Base-by-base conservation (phyloP, 352 stramenopile genomes). In the Globisporangium megalacanthum region DNA sequence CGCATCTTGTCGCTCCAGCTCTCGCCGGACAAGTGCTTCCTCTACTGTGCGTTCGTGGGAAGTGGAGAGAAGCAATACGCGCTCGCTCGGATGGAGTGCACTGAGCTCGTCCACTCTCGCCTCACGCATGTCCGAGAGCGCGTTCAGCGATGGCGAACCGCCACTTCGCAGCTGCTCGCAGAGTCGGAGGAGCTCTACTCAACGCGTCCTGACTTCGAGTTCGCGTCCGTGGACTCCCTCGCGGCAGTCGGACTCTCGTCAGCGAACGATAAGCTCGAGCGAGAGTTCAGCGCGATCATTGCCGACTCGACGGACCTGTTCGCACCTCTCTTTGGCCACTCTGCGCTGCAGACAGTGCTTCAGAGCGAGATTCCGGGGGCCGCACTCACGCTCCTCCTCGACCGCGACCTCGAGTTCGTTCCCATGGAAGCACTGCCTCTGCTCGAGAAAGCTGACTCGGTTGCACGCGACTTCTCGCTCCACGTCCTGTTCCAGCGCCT, bases 391-490 rank as follows among this genome's bases (percentile, higher is more conserved):
- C 61, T 93, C 6, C 64, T 93, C 0, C 52, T 86, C 4, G 81
- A 93, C 61, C 66, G 65, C 13, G 73, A 71, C 9, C 41, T 93
- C 37, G 66, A 71, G 8, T 56, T 54, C 8, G 46, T 93, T 3
- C 83, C 83, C 0, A 61, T 91, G 7, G 80, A 89, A 52, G 69
- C 75, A 10, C 22, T 90, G 9, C 64, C 73, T 4, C 60, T 57
- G 11, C 53, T 88, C 3, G 69, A 78, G 13, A 62, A 70, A 11
- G 75, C 70, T 0, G 78, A 88, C 13, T 72, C 67, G 0, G 83
- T 89, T 20, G 61, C 75, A 4, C 74, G 81, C 1, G 83, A 94
- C 15, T 79, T 91, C 47, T 90, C 81, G 4, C 71, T 92, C 52
- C 81, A 94, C 45, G 71, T 90, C 42, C 58, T 90, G 4, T 64